Evolutionary conservation across 2,329 filamentous ascomycete genomes (phyloP), one percentile per base, ranked within the genome.

Genomic region (Pseudodiploospora longispora): DNA sequence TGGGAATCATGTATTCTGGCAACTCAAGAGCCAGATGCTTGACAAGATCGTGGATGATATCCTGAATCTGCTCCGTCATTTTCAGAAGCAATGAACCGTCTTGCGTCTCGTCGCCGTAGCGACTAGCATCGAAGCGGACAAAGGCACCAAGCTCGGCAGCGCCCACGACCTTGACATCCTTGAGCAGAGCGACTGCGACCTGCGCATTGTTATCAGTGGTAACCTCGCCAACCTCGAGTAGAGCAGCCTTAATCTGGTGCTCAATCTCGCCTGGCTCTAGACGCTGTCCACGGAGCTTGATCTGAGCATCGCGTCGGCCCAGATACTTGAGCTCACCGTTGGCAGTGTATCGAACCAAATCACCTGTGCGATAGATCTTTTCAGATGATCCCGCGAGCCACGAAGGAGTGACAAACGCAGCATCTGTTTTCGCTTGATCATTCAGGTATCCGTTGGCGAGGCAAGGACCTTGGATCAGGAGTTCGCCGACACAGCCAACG

Each of bases 291-390:
- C 43, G 43, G 10, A 45, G 32, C 51, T 80, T 80, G 35, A 79
- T 65, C 53, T 80, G 75, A 0, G 62, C 64, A 50, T 80, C 76
- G 49, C 73, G 74, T 30, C 76, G 61, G 31, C 72, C 73, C 32
- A 74, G 50, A 41, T 64, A 71, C 0, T 57, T 49, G 6, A 74
- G 55, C 10, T 47, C 50, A 4, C 66, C 66, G 40, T 71, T 56
- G 0, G 41, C 30, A 29, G 58, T 47, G 28, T 63, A 60, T 10
- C 49, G 47, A 8, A 52, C 47, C 1, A 57, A 36, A 37, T 59
- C 57, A 1, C 56, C 55, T 1, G 56, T 56, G 30, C 43, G 38
- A 36, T 45, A 45, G 27, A 35, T 29, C 6, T 35, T 53, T 52
- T 29, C 53, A 57, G 3, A 55, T 38, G 10, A 40, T 41, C 10